These are phyloP conservation scores for Naganishia onofrii DNA, from an alignment of 768 basidiomycete species.

Conservation along the genomic window DNA sequence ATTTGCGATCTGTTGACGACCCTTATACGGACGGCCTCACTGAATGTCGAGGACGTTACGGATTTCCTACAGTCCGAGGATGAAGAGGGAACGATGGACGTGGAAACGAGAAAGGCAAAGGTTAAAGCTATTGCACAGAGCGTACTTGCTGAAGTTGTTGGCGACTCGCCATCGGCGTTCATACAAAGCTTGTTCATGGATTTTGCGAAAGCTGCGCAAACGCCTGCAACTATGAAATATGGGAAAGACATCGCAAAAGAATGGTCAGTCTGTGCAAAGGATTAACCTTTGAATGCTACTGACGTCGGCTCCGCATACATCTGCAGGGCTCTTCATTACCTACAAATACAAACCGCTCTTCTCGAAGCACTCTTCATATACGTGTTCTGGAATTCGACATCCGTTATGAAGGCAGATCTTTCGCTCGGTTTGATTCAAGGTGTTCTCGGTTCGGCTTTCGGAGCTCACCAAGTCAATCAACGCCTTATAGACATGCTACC, in stretches of 20 bases:
- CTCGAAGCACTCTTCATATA: slow-evolving; percentile 32
- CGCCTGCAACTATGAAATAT: slow-evolving; percentile 15
- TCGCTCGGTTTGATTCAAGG: slow-evolving; percentile 30
- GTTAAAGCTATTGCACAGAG: background rate
- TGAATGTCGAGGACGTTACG: background rate
- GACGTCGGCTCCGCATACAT: too few relatives aligned
- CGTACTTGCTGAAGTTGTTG: slow-evolving; percentile 15
- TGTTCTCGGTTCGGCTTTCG: slow-evolving; percentile 29
- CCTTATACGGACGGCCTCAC: slow-evolving; percentile 7
- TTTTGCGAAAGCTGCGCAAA: slow-evolving; percentile 28
- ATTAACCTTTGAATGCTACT: too few relatives aligned
- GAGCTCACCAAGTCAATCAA: slow-evolving; percentile 28
- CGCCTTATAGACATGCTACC: slow-evolving; percentile 27
- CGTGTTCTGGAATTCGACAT: slow-evolving; percentile 26
- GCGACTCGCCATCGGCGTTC: background rate
- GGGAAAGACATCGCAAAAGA: slow-evolving; percentile 24
- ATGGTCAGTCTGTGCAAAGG: background rate
- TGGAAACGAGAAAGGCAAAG: slow-evolving; percentile 11
- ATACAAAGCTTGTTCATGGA: slow-evolving; percentile 24
- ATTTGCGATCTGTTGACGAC: slow-evolving; percentile 24
- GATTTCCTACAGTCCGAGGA: background rate
- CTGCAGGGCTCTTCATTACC: slow-evolving; percentile 27
- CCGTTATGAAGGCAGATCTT: slow-evolving; percentile 25
- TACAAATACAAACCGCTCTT: slow-evolving; percentile 26
- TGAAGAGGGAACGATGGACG: slow-evolving; percentile 6